Evolutionary conservation across 1,139 yeast species (phyloP), one percentile per base, ranked within the genome.

Genomic region (Candida neerlandica): DNA sequence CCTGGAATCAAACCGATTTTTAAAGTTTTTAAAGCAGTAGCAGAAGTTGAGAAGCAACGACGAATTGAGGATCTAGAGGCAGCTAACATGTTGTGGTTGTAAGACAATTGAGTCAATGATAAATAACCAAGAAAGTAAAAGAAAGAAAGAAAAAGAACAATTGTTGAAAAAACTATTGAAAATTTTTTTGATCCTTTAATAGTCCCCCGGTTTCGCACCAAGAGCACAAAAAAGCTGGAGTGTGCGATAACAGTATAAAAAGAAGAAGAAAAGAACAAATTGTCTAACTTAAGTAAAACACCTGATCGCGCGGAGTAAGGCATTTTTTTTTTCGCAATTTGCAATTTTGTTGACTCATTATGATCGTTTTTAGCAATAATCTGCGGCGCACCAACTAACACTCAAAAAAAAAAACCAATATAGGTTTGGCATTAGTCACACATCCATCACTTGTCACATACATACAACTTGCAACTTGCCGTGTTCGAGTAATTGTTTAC

Each of bases 1-100:
- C 99, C 99, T 47, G 99, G 97, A 62, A 94, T 91, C 65, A 94
- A 80, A 32, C 81, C 81, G 52, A 76, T 76, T 58, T 74, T 76
- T 53, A 76, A 65, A 48, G 66, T 64, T 59, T 74, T 75, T 54
- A 67, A 55, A 33, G 69, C 59, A 16, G 63, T 52, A 16, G 70
- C 51, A 9, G 73, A 61, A 26, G 75, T 62, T 14, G 79, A 68
- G 50, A 76, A 72, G 40, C 67, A 59, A 59, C 80, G 77, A 55
- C 66, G 60, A 26, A 65, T 54, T 23, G 61, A 53, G 2, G 64
- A 46, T 56, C 62, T 63, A 9, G 45, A 35, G 29, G 68, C 59
- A 32, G 68, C 59, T 57, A 65, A 55, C 66, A 63, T 63, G 29
- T 23, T 48, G 30, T 30, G 11, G 15, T 19, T 37, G 12, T 37